Conservation (phyloP, 1,139 yeast genomes). For the Pichia norvegensis region DNA sequence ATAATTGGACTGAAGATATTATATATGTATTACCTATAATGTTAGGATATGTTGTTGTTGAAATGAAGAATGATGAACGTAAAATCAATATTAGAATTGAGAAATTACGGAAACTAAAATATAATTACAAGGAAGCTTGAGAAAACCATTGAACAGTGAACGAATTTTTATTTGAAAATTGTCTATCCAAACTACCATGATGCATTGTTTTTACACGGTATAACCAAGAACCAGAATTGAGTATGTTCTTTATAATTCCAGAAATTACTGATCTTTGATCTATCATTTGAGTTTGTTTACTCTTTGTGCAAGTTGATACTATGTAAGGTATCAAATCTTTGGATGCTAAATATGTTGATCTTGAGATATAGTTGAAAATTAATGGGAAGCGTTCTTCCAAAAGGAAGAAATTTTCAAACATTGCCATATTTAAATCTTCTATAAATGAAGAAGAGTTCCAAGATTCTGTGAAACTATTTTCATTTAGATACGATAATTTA, state of each 20-base stretch:
- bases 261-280: slow-evolving; percentile 18
- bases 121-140: slow-evolving; percentile 24
- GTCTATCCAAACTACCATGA: slow-evolving; percentile 2
- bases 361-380: slow-evolving; percentile 21
- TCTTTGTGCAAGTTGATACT: slow-evolving; percentile 16
- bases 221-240: slow-evolving; percentile 9
- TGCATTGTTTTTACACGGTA: slow-evolving; percentile 4
- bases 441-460: slow-evolving; percentile 1
- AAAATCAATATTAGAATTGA: slow-evolving; percentile 15
- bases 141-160: slow-evolving; percentile 11
- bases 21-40: slow-evolving; percentile 23
- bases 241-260: slow-evolving; percentile 21
- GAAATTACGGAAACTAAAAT: slow-evolving; percentile 18
- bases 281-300: slow-evolving; percentile 14
- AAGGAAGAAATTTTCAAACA: slow-evolving; percentile 11
- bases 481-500: neutral
- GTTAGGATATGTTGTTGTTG: slow-evolving; percentile 14
- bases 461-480: neutral
- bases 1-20: slow-evolving; percentile 3
- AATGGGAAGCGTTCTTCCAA: slow-evolving; percentile 19
- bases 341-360: slow-evolving; percentile 14
- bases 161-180: neutral
- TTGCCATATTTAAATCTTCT: slow-evolving; percentile 13
- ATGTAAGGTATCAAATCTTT: slow-evolving; percentile 12
- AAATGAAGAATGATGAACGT: slow-evolving; percentile 16